Evolutionary conservation across 768 basidiomycete species (phyloP).

Genomic region (Suillus discolor): DNA sequence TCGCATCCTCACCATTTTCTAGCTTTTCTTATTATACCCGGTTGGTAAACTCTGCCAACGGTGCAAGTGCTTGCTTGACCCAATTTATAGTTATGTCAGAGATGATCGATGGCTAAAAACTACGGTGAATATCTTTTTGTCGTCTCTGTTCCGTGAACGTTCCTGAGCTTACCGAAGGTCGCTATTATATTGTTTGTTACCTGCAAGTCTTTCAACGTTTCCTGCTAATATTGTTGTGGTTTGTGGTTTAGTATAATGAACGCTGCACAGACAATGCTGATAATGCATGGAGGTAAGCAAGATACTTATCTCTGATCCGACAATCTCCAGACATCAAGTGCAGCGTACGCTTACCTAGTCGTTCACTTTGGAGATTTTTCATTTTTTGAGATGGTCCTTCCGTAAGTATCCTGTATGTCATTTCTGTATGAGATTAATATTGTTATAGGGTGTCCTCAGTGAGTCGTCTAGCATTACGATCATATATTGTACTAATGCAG

Average conservation of each 20-base stretch:
- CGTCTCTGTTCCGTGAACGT: background rate
- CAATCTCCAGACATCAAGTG: background rate
- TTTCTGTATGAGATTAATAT: background rate
- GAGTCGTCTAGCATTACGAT: background rate
- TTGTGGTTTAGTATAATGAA: background rate
- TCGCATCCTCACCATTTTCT: background rate
- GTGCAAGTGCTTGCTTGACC: background rate
- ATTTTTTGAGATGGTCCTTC: background rate
- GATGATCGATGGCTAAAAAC: conserved; percentile 5
- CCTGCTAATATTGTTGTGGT: background rate
- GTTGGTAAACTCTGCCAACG: background rate
- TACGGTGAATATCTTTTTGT: background rate
- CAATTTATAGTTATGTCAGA: background rate
- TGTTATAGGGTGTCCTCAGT: background rate
- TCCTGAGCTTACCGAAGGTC: background rate
- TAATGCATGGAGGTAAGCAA: conserved; percentile 6
- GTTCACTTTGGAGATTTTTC: background rate
- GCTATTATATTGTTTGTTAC: background rate
- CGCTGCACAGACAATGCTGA: background rate
- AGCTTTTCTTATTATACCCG: conserved; percentile 1
- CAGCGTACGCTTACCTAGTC: conserved; percentile 1
- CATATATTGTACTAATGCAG: background rate
- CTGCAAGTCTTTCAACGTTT: background rate
- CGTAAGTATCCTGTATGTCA: background rate
- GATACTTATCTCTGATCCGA: background rate